These are phyloP conservation scores for Clohesyomyces aquaticus DNA, from an alignment of 495 filamentous ascomycete species.

Conservation along the genomic window DNA sequence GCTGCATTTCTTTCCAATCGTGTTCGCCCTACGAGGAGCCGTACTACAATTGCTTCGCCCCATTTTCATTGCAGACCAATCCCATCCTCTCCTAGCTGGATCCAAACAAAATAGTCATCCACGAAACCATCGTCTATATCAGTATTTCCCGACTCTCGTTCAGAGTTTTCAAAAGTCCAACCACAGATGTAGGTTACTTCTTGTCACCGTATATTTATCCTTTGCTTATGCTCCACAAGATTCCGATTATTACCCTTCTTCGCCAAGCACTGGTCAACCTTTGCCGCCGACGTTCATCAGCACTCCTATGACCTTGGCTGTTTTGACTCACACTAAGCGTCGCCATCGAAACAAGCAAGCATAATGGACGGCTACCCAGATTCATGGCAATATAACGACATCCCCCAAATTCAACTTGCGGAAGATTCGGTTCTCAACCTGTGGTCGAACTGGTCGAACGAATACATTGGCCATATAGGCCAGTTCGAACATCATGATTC, in stretches of 20 bases:
- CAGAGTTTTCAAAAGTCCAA: not conserved
- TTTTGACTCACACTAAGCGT: not conserved
- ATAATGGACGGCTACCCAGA: slow-evolving; percentile 25
- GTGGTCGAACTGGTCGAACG: slow-evolving; percentile 17
- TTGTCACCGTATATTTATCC: not conserved
- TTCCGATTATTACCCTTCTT: not conserved
- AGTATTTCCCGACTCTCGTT: not conserved
- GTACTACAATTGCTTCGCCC: slow-evolving; percentile 36
- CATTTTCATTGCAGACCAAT: slow-evolving; percentile 26
- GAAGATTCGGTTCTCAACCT: slow-evolving; percentile 6
- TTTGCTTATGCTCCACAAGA: slow-evolving; percentile 17
- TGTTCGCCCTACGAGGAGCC: slow-evolving; percentile 20
- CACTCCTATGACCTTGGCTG: not conserved
- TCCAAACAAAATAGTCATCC: not conserved
- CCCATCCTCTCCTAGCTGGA: not conserved
- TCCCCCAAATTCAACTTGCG: slow-evolving; percentile 33
- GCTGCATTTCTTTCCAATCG: slow-evolving; percentile 12
- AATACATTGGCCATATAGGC: slow-evolving; percentile 9
- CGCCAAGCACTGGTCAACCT: not conserved
- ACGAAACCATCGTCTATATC: slow-evolving; percentile 8
- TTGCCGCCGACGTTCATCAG: not conserved
- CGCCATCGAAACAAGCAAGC: not conserved
- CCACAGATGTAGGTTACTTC: not conserved
- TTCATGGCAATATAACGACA: slow-evolving; percentile 32
- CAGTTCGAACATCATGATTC: not conserved